Percentiles rank a stretch among this genome's conserved stretches.
Conservation (phyloP, 1,284 basidiomycete species). For the Cryptococcus sp. region DNA sequence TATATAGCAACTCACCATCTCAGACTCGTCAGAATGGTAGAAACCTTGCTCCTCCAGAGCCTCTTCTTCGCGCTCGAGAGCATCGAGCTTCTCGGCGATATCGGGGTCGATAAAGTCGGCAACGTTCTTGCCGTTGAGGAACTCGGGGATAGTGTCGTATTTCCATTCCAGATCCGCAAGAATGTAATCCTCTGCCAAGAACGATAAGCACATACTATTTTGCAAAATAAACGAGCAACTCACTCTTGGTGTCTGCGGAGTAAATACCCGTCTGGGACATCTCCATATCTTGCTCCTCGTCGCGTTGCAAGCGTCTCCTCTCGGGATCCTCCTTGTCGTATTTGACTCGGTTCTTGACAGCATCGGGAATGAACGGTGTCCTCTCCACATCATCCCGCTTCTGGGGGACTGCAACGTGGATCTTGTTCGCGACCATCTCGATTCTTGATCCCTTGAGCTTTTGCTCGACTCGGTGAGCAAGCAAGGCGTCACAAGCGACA, state of each 20-base stretch:
- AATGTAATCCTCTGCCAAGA: slow-evolving; percentile 75
- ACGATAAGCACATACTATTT: slow-evolving; percentile 3
- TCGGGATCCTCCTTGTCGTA: slow-evolving; percentile 83
- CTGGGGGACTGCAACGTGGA: slow-evolving; percentile 88
- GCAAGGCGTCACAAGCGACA: slow-evolving; percentile 84
- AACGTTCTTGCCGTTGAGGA: slow-evolving; percentile 97
- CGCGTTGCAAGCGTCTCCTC: slow-evolving; percentile 68
- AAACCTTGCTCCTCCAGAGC: slow-evolving; percentile 89
- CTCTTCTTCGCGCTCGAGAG: slow-evolving; percentile 96
- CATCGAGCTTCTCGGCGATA: slow-evolving; percentile 93
- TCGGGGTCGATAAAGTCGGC: slow-evolving; percentile 99
- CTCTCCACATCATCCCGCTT: slow-evolving; percentile 81
- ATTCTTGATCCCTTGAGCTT: slow-evolving; percentile 94
- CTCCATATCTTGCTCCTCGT: slow-evolving; percentile 68
- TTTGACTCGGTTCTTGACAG: slow-evolving; percentile 70
- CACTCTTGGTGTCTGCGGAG: slow-evolving; percentile 85
- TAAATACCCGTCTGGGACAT: slow-evolving; percentile 86
- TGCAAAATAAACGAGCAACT: slow-evolving; percentile 33
- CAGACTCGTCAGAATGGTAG: slow-evolving; percentile 85
- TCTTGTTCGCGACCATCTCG: slow-evolving; percentile 85
- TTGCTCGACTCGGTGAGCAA: slow-evolving; percentile 86
- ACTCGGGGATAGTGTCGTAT: slow-evolving; percentile 91
- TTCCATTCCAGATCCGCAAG: slow-evolving; percentile 94
- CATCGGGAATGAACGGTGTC: slow-evolving; percentile 81
- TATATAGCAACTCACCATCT: slow-evolving; percentile 59